phyloP scores from a whole-genome alignment of 495 filamentous ascomycete species.

The Podospora bellae-mahoneyi region DNA sequence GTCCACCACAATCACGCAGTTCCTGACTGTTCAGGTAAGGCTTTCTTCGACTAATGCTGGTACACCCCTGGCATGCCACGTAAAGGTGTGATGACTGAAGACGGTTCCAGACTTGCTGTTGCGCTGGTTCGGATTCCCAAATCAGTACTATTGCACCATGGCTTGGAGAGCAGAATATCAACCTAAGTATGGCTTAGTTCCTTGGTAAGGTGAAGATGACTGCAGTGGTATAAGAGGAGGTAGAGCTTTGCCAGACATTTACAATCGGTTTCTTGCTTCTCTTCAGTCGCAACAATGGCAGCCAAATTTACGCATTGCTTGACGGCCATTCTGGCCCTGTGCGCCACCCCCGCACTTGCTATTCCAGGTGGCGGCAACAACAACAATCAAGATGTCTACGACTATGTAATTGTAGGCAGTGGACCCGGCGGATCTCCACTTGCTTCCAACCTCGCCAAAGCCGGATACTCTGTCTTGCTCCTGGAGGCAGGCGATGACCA shows the following conservation, averaged over 20 bases:
- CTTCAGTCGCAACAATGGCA: background rate
- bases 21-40: too few species aligned
- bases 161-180: background rate
- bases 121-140: background rate
- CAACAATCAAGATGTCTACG: conserved; percentile 34
- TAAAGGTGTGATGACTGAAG: background rate
- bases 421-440: conserved; percentile 58
- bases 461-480: conserved; percentile 52
- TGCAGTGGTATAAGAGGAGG: background rate
- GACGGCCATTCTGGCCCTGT: background rate
- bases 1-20: background rate
- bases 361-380: background rate
- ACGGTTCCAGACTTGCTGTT: background rate
- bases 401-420: conserved; percentile 58
- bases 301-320: background rate
- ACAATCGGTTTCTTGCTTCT: background rate
- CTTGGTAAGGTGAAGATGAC: background rate
- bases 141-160: background rate
- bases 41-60: too few species aligned
- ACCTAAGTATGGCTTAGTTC: background rate
- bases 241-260: background rate
- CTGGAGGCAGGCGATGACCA: conserved; percentile 60
- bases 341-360: background rate
- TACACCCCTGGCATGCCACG: background rate
- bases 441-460: conserved; percentile 53